Evolutionary conservation across 2,329 filamentous ascomycete species (phyloP).

Genomic region (Monosporascus cannonballus): DNA sequence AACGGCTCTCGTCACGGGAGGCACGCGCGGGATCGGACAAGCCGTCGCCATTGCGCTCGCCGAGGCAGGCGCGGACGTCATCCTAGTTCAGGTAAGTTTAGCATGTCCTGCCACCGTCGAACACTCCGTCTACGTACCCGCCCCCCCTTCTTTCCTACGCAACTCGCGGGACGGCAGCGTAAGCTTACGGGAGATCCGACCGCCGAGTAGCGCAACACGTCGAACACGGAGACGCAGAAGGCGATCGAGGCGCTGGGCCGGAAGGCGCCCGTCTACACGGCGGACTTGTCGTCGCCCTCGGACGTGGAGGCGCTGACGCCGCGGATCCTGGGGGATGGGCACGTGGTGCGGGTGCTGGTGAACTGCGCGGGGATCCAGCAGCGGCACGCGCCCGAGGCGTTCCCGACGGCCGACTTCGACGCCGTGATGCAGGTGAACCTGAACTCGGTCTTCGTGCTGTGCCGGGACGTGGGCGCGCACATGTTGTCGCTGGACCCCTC

Average conservation of each 20-base stretch:
- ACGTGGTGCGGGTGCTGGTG: slow-evolving; percentile 67
- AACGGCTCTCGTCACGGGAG: slow-evolving; percentile 52
- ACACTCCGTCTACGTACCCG: background rate
- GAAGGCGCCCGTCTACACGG: slow-evolving; percentile 59
- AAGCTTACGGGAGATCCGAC: background rate
- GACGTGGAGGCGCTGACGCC: slow-evolving; percentile 56
- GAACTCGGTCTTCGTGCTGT: slow-evolving; percentile 70
- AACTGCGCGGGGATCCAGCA: slow-evolving; percentile 83
- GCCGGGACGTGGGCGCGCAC: slow-evolving; percentile 71
- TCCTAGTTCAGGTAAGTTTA: slow-evolving; percentile 43
- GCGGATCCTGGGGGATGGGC: slow-evolving; percentile 52
- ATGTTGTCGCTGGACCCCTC: slow-evolving; percentile 57
- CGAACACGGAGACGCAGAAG: slow-evolving; percentile 46
- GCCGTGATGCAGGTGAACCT: slow-evolving; percentile 83
- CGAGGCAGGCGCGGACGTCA: slow-evolving; percentile 51
- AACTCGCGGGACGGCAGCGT: background rate
- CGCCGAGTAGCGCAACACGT: slow-evolving; percentile 35
- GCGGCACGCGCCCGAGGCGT: slow-evolving; percentile 66
- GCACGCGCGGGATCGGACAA: slow-evolving; percentile 52
- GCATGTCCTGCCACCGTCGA: background rate
- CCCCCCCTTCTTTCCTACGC: background rate
- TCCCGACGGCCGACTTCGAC: slow-evolving; percentile 72
- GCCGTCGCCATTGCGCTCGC: slow-evolving; percentile 51
- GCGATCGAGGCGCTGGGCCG: slow-evolving; percentile 59
- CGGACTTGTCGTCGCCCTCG: slow-evolving; percentile 55